Evolutionary conservation across 192 early-diverging fungal species (phyloP).

Genomic region (Rhizophagus clarus): DNA sequence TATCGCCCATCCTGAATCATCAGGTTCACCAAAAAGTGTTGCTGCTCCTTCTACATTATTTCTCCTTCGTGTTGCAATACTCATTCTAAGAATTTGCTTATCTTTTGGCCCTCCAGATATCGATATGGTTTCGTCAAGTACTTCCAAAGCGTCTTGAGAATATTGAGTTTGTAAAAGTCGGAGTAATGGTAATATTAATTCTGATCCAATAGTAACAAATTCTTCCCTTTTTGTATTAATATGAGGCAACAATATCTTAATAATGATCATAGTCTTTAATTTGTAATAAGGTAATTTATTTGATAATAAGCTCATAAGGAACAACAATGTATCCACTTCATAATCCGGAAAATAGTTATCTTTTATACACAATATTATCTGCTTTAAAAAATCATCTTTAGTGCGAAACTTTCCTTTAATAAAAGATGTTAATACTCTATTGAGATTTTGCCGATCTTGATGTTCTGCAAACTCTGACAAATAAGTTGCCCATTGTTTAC

Average conservation of each 20-base stretch:
- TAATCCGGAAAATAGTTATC: constrained; percentile 67
- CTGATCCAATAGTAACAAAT: constrained; percentile 57
- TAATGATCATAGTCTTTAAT: constrained; percentile 60
- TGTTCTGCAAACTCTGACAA: constrained; percentile 54
- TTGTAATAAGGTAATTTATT: constrained; percentile 65
- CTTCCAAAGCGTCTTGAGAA: constrained; percentile 67
- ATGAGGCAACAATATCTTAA: constrained; percentile 69
- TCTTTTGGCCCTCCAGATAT: constrained; percentile 33
- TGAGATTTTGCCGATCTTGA: constrained; percentile 50
- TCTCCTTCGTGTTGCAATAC: constrained; percentile 7
- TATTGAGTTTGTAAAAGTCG: constrained; percentile 64
- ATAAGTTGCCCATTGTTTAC: constrained; percentile 53
- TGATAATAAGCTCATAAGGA: constrained; percentile 62
- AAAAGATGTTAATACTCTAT: constrained; percentile 59
- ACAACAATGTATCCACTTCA: constrained; percentile 59
- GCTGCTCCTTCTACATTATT: constrained; percentile 28
- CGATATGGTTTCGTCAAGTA: constrained; percentile 67
- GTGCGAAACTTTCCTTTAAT: constrained; percentile 64
- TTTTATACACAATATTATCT: constrained; percentile 59
- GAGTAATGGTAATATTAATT: constrained; percentile 69
- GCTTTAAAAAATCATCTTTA: constrained; percentile 74
- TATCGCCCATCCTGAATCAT: constrained; percentile 39
- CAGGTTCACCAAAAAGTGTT: constrained; percentile 14
- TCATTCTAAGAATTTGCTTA: constrained; percentile 30
- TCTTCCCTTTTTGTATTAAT: constrained; percentile 45